A percentile compares a stretch with the other conserved stretches of the same genome.
These are phyloP conservation scores for Kwoniella shivajii DNA, from an alignment of 1,284 basidiomycete genomes.

Conservation along the genomic window DNA sequence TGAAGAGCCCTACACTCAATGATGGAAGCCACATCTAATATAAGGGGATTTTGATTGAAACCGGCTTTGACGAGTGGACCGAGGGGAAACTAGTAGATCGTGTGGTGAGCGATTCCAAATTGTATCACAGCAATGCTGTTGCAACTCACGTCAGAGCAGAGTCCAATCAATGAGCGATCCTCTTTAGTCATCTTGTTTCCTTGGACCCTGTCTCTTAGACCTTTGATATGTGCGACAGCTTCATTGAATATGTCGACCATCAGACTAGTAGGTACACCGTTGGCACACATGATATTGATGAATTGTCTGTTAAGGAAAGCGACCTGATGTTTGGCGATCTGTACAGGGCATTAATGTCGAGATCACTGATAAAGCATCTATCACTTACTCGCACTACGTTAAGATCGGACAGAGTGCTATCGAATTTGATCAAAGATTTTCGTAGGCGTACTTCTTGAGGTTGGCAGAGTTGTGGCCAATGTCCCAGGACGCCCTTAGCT, in stretches of 20 bases:
- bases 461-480: constrained; percentile 41
- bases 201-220: constrained; percentile 34
- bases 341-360: background rate
- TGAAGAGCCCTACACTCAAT: constrained; percentile 47
- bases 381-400: constrained; percentile 47
- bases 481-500: constrained; percentile 51
- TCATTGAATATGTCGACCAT: constrained; percentile 45
- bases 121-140: background rate
- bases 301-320: constrained; percentile 55
- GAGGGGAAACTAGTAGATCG: constrained; percentile 43
- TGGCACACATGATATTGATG: constrained; percentile 52
- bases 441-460: constrained; percentile 43
- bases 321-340: constrained; percentile 51
- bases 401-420: constrained; percentile 37
- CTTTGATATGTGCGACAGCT: constrained; percentile 39
- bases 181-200: constrained; percentile 20
- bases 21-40: constrained; percentile 46
- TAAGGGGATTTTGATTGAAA: constrained; percentile 44
- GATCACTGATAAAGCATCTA: background rate
- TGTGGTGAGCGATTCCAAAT: background rate
- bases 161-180: constrained; percentile 27
- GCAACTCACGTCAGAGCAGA: constrained; percentile 31
- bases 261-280: constrained; percentile 43
- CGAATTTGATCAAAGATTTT: constrained; percentile 50
- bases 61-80: constrained; percentile 41